Percentiles rank a stretch among this genome's conserved stretches.
phyloP scores from a whole-genome alignment of 139 green algal species.

The Haematococcus sp. region DNA sequence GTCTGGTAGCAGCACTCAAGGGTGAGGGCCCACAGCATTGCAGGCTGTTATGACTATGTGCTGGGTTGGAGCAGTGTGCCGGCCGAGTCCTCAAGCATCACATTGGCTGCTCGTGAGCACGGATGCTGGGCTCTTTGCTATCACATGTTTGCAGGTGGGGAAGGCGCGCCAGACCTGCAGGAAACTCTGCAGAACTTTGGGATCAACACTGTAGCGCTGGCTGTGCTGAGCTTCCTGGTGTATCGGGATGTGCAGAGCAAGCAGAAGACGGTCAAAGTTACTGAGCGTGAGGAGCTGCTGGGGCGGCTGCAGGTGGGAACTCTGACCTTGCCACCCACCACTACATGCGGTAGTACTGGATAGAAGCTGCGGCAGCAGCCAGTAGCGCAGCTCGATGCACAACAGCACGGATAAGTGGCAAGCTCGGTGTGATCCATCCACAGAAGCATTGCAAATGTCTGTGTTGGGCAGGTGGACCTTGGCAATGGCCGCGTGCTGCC shows the following conservation, averaged over 20 bases:
- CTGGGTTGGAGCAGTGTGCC: too few species aligned
- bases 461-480: constrained; percentile 57
- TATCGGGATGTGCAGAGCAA: constrained; percentile 53
- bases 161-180: constrained; percentile 67
- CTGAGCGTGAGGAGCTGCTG: constrained; percentile 78
- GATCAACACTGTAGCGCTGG: constrained; percentile 72
- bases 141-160: constrained; percentile 58
- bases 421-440: neutral
- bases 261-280: constrained; percentile 47
- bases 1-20: constrained; percentile 59
- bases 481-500: constrained; percentile 54
- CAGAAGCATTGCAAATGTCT: neutral
- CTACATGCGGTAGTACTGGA: too few species aligned
- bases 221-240: constrained; percentile 69
- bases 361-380: too few species aligned
- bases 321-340: neutral
- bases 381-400: too few species aligned
- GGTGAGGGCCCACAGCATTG: too few species aligned
- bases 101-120: too few species aligned
- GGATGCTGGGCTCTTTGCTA: too few species aligned
- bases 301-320: constrained; percentile 66
- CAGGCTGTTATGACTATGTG: too few species aligned
- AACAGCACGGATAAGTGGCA: neutral
- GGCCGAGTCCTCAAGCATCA: too few species aligned
- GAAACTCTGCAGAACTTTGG: constrained; percentile 80